A percentile compares a stretch with the other conserved stretches of the same genome.
phyloP scores from a whole-genome alignment of 1,284 basidiomycete species.

The Apiotrichum sp. region DNA sequence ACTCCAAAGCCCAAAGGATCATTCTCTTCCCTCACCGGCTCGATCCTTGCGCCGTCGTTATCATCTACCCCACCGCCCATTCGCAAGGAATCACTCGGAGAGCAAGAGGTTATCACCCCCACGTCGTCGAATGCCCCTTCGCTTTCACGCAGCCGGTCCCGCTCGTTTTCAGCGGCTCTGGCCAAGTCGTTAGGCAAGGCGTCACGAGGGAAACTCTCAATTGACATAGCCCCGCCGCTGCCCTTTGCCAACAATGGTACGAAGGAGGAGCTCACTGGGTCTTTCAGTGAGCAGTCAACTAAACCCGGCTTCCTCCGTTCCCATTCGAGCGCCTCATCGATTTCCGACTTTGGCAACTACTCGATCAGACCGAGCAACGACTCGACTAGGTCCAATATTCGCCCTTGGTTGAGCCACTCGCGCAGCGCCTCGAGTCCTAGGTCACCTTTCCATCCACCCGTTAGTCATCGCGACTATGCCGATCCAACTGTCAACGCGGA shows the following conservation, averaged over 20 bases:
- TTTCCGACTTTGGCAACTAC: constrained; percentile 1
- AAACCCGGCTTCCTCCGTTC: constrained; percentile 3
- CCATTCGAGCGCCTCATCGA: not conserved
- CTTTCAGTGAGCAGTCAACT: not conserved
- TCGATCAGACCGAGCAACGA: not conserved
- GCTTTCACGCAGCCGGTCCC: constrained; percentile 27
- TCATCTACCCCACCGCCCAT: too few species aligned
- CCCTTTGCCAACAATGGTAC: not conserved
- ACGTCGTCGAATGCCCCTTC: not conserved
- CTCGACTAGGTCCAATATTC: not conserved
- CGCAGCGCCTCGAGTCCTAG: not conserved
- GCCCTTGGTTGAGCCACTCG: not conserved
- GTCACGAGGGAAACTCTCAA: not conserved
- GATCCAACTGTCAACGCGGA: constrained; percentile 41
- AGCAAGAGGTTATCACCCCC: not conserved
- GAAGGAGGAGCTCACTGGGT: not conserved
- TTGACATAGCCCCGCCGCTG: not conserved
- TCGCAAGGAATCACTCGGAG: not conserved
- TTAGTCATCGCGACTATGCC: constrained; percentile 39
- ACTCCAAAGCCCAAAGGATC: not conserved
- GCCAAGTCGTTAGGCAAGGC: constrained; percentile 21
- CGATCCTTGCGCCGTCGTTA: too few species aligned
- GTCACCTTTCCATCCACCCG: constrained; percentile 5
- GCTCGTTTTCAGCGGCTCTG: constrained; percentile 37
- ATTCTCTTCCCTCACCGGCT: not conserved